phyloP scores from a whole-genome alignment of 306 rosid species.

The Prosopis cineraria region DNA sequence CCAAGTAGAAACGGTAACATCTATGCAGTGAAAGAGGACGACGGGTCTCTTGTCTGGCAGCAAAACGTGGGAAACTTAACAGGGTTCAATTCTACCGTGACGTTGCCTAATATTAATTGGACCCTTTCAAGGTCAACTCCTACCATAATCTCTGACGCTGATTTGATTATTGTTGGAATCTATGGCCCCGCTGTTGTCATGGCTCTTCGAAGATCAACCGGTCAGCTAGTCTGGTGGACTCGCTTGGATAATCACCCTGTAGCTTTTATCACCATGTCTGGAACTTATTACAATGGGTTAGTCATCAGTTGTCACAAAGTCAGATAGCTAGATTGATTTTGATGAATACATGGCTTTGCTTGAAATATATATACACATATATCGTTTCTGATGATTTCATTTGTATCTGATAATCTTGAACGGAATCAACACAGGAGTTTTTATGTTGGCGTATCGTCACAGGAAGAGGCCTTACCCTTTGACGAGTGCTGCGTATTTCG shows the following conservation, averaged over 20 bases:
- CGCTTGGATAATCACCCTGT: slow-evolving; percentile 37
- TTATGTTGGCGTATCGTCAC: slow-evolving; percentile 47
- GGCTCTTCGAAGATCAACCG: slow-evolving; percentile 49
- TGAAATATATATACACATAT: too few species aligned
- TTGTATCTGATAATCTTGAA: background rate
- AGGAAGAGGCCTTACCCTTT: slow-evolving; percentile 39
- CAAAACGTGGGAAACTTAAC: slow-evolving; percentile 43
- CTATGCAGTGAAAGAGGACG: slow-evolving; percentile 41
- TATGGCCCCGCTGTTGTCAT: slow-evolving; percentile 61
- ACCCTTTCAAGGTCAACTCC: slow-evolving; percentile 59
- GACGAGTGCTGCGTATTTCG: slow-evolving; percentile 62
- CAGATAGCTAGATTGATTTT: too few species aligned
- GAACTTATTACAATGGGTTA: slow-evolving; percentile 58
- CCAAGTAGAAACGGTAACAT: slow-evolving; percentile 69
- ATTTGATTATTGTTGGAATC: background rate
- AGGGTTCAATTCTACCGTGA: slow-evolving; percentile 44
- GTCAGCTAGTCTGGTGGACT: slow-evolving; percentile 52
- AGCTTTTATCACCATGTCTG: slow-evolving; percentile 59
- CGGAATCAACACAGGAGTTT: slow-evolving; percentile 21
- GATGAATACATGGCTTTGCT: too few species aligned
- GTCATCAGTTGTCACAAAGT: background rate
- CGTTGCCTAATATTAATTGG: slow-evolving; percentile 38
- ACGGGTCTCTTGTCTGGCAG: slow-evolving; percentile 24
- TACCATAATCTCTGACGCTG: slow-evolving; percentile 36
- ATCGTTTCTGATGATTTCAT: background rate